Base-by-base conservation (phyloP, 2,329 filamentous ascomycete genomes). In the Sphaceloma murrayae region DNA sequence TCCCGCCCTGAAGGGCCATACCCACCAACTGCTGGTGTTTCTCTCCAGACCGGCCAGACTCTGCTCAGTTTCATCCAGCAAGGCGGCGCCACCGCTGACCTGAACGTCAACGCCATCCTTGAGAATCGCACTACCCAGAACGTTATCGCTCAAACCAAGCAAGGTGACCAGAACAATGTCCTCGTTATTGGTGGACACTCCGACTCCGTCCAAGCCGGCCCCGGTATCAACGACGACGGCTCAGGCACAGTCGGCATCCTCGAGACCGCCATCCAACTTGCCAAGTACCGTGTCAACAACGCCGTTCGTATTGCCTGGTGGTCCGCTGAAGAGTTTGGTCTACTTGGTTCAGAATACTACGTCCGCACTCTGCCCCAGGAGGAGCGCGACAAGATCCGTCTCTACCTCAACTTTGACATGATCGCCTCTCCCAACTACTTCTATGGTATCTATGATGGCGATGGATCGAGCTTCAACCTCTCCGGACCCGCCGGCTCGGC, bases 191-290 rank as follows among this genome's bases (percentile, higher is more conserved):
- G 76, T 31, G 75, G 69, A 2, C 77, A 81, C 59, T 72, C 69
- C 13, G 77, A 81, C 60, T 75, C 72, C 5, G 77, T 80, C 14
- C 65, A 67, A 19, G 70, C 67, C 2, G 77, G 77, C 0, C 77
- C 77, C 1, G 82, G 82, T 14, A 85, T 87, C 68, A 87, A 87
- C 59, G 82, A 87, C 53, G 80, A 87, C 54, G 82, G 82, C 34
- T 80, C 78, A 2, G 82, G 82, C 45, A 77, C 72, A 24, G 70
- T 78, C 49, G 70, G 69, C 17, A 66, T 78, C 40, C 66, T 81
- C 6, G 74, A 76, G 43, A 66, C 78, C 21, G 77, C 77, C 7
- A 68, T 70, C 18, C 69, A 71, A 67, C 48, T 88, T 68, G 52
- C 76, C 70, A 70, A 85, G 42, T 89, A 83, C 67, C 74, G 78